Evolutionary conservation across 2,329 filamentous ascomycete genomes (phyloP).

Genomic region (Epichloe glyceriae): DNA sequence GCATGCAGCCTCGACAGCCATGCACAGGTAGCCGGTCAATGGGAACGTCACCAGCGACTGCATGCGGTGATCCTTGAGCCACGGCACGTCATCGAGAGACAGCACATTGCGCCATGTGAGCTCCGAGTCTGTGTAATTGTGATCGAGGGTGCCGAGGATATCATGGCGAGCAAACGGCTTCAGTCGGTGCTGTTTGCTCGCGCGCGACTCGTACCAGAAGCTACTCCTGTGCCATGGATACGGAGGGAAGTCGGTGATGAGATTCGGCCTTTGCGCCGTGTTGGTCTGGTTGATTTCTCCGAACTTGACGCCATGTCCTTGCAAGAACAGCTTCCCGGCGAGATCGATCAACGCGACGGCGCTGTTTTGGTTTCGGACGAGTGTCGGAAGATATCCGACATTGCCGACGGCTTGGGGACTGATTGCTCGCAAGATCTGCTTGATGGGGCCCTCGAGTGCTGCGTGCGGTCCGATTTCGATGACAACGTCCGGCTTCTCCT

Average conservation of each 20-base stretch:
- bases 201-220: conserved; percentile 35
- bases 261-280: conserved; percentile 3
- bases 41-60: conserved; percentile 44
- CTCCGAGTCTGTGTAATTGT: conserved; percentile 30
- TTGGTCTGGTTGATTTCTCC: conserved; percentile 29
- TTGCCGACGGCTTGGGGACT: conserved; percentile 26
- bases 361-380: conserved; percentile 39
- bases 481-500: conserved; percentile 13
- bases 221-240: conserved; percentile 35
- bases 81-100: conserved; percentile 37
- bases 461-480: conserved; percentile 37
- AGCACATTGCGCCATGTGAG: conserved; percentile 37
- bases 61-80: conserved; percentile 45
- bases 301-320: conserved; percentile 31
- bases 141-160: conserved; percentile 31
- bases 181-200: conserved; percentile 27
- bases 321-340: conserved; percentile 31
- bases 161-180: conserved; percentile 29
- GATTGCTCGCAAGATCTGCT: conserved; percentile 35
- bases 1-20: conserved; percentile 34
- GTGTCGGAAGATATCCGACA: conserved; percentile 29
- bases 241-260: conserved; percentile 31
- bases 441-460: conserved; percentile 35
- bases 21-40: conserved; percentile 37
- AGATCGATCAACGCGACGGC: conserved; percentile 31